Conservation (phyloP, 257 asterid genomes). For the Primulina tabacum region DNA sequence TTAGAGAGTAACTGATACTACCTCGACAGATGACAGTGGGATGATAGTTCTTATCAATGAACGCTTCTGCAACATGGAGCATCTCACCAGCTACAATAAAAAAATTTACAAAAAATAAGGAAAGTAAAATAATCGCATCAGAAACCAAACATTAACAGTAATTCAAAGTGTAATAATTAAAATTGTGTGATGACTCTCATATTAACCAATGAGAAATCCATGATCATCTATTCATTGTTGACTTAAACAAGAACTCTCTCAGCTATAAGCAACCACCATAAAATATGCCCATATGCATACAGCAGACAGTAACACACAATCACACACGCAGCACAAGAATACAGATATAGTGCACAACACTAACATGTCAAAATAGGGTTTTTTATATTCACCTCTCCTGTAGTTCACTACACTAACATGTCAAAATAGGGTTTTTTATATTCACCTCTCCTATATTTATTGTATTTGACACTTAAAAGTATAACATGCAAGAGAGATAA, state of each 20-base stretch:
- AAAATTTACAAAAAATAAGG: conserved; percentile 17
- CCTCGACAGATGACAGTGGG: conserved; percentile 96
- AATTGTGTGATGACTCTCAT: not conserved
- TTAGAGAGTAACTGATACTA: conserved; percentile 23
- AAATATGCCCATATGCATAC: not conserved
- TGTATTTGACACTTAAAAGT: too few relatives aligned
- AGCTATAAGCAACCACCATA: conserved; percentile 14
- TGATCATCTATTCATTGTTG: not conserved
- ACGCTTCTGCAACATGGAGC: conserved; percentile 99
- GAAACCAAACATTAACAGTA: not conserved
- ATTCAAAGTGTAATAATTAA: not conserved
- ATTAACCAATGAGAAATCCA: conserved; percentile 2
- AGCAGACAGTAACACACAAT: not conserved
- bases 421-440: too few relatives aligned
- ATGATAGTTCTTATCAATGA: conserved; percentile 84
- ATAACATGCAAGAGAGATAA: too few relatives aligned
- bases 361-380: not conserved
- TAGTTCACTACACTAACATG: too few relatives aligned
- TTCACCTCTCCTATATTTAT: too few relatives aligned
- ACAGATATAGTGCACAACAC: not conserved
- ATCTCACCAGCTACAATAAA: conserved; percentile 87
- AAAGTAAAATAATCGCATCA: conserved; percentile 3
- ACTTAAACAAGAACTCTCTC: not conserved
- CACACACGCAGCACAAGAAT: not conserved
- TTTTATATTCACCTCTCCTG: too few relatives aligned